Base-by-base conservation (phyloP, 179 eudicot species). In the Vitellaria paradoxa region DNA sequence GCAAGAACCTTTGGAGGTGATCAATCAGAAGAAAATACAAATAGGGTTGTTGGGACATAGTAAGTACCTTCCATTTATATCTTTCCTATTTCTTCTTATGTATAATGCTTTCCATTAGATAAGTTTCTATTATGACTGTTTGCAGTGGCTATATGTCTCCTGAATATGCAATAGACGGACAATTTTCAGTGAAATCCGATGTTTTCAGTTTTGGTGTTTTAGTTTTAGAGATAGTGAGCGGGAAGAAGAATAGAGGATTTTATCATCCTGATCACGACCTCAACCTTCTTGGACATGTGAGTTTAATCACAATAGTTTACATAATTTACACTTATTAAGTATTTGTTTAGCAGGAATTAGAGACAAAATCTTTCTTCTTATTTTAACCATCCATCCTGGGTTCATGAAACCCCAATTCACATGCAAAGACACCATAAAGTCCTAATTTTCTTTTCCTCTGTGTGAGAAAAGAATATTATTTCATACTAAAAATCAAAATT, bases 251-350 rank as follows among this genome's bases (percentile, higher is more conserved):
- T 42, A 74, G 64, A 30, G 64, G 75, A 17, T 55, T 72, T 57
- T 37, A 10, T 14, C 65, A 57, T 57, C 52, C 66, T 10, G 65
- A 57, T 57, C 76, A 73, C 57, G 76, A 73, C 18, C 76, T 10
- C 65, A 57, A 73, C 65, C 66, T 73, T 59, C 6, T 73, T 15
- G 76, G 76, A 57, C 76, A 73, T 42, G 76, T 73, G 20, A 56
- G 66, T 73, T 50, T 50, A 10, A 49, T 5, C n/a, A 30, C 37
- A 30, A 30, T 30, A 30, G 37, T 30, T 30, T 30, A 30, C 37
- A 30, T 30, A 30, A 30, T 0, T 0, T 30, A 30, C 37, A 30
- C 37, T 30, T 30, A 30, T 2, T 30, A 30, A 30, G 37, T 30
- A 1, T 30, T 30, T 30, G 37, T 30, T 30, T 30, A 2, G 37